A percentile compares a stretch with the other conserved stretches of the same genome.
These are phyloP conservation scores for Hydnomerulius pinastri DNA, from an alignment of 768 basidiomycete genomes.

Conservation along the genomic window DNA sequence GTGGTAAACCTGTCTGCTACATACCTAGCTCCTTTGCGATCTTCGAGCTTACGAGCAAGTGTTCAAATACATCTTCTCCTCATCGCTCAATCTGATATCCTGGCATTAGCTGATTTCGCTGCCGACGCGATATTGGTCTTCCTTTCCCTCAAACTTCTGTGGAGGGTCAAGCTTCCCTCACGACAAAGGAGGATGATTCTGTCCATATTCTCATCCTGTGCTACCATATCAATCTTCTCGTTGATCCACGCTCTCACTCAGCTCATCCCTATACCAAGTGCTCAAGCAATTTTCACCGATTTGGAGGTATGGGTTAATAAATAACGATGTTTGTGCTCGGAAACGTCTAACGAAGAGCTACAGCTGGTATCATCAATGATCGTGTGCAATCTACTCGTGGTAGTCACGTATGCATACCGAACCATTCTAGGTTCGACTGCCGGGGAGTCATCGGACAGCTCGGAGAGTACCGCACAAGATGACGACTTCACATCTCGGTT, in stretches of 20 bases:
- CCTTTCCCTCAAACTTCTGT: conserved; percentile 11
- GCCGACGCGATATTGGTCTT: conserved; percentile 6
- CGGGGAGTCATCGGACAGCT: background rate
- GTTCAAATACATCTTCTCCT: background rate
- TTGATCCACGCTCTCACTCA: conserved; percentile 5
- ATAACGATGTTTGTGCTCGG: background rate
- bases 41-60: conserved; percentile 8
- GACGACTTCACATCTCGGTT: conserved; percentile 17
- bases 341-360: background rate
- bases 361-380: conserved; percentile 1
- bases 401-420: conserved; percentile 6
- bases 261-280: background rate
- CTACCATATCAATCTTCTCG: conserved; percentile 14
- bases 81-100: background rate
- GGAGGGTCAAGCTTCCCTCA: conserved; percentile 15
- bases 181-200: conserved; percentile 18
- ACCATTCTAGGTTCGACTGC: background rate
- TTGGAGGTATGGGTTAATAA: conserved; percentile 2
- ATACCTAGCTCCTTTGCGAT: background rate
- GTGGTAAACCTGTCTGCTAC: background rate
- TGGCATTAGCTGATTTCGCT: conserved; percentile 1
- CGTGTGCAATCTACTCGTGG: conserved; percentile 13
- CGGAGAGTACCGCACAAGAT: background rate
- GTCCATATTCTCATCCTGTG: conserved; percentile 7
- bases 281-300: background rate